Conservation (phyloP, 441 rosid species). For the Gossypium trilobum region DNA sequence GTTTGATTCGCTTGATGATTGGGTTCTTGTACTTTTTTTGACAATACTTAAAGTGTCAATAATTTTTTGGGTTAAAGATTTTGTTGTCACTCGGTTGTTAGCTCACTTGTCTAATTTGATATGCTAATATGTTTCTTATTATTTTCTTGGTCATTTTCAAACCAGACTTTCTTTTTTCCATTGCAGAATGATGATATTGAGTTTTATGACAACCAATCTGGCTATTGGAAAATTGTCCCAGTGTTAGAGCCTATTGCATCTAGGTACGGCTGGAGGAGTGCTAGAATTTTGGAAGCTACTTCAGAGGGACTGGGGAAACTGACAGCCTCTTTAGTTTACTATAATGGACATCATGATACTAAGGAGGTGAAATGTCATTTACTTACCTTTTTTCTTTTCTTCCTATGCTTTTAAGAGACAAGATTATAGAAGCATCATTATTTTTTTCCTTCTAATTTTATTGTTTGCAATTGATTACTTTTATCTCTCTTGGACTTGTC, state of each 20-base stretch:
- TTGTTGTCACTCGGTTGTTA: neutral
- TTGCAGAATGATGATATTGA: constrained; percentile 71
- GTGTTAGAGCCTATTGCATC: constrained; percentile 40
- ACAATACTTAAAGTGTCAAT: neutral
- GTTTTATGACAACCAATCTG: constrained; percentile 47
- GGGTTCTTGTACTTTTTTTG: constrained; percentile 6
- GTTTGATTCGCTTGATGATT: neutral
- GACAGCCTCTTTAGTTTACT: constrained; percentile 65
- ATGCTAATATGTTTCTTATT: constrained; percentile 11
- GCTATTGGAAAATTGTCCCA: constrained; percentile 44
- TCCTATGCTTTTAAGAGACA: neutral
- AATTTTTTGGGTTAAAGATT: neutral
- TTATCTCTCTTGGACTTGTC: constrained; percentile 15
- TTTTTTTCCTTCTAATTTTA: neutral
- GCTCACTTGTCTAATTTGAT: constrained; percentile 6
- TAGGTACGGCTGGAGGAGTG: constrained; percentile 43
- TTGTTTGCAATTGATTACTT: neutral
- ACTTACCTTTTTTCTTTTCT: constrained; percentile 4
- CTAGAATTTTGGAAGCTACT: constrained; percentile 51
- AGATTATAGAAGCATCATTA: neutral
- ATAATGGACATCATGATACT: constrained; percentile 36
- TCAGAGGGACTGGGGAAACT: constrained; percentile 67
- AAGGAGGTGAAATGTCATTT: constrained; percentile 45
- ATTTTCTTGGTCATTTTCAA: constrained; percentile 24
- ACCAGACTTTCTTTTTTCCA: constrained; percentile 25